Conservation (phyloP, 331 rosid species). For the Ulmus americana region DNA sequence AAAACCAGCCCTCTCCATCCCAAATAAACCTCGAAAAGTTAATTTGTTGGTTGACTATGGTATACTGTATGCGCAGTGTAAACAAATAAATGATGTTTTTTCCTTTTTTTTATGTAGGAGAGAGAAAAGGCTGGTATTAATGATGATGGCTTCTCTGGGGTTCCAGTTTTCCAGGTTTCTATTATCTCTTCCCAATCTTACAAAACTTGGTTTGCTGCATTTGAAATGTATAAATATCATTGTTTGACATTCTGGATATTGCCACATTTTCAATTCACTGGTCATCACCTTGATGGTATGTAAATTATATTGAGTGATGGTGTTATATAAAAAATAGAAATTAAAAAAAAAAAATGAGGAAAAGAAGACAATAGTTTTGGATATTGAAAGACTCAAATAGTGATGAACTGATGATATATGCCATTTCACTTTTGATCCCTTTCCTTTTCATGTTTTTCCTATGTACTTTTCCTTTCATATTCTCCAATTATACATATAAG, state of each 20-base stretch:
- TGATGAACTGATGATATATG: no score
- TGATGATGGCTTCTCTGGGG: conserved; percentile 58
- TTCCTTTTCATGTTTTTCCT: background rate
- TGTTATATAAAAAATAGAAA: background rate
- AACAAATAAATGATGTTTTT: background rate
- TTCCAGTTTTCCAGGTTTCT: conserved; percentile 90
- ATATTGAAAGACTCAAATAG: no score
- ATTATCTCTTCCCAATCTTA: conserved; percentile 13
- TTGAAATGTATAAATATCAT: no score
- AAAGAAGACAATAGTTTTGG: background rate
- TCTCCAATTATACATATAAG: no score
- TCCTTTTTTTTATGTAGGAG: conserved; percentile 40
- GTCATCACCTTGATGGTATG: background rate
- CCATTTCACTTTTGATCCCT: background rate
- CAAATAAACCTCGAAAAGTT: background rate
- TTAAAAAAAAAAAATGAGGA: background rate
- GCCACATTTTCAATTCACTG: no score
- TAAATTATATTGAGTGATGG: background rate
- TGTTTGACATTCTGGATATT: no score
- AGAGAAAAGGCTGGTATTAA: conserved; percentile 58
- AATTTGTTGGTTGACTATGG: background rate
- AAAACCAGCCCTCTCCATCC: background rate
- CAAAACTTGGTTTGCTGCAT: background rate
- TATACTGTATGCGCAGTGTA: background rate
- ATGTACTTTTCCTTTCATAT: no score